phyloP scores from a whole-genome alignment of 495 filamentous ascomycete genomes.

The Pseudomonodictys pantanalensis region DNA sequence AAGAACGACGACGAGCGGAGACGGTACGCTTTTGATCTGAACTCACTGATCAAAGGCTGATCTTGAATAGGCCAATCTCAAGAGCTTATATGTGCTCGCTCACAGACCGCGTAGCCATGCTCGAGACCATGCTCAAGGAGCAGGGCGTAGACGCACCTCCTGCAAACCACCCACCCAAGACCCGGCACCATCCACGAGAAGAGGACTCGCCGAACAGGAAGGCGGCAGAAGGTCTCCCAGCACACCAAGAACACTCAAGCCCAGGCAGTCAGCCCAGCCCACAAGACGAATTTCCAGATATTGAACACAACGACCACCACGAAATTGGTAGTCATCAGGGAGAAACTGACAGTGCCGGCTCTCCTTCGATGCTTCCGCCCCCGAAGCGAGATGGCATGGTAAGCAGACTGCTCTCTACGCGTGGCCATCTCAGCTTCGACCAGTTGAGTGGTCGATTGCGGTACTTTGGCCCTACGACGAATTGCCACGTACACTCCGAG shows the following conservation, averaged over 20 bases:
- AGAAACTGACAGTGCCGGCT: conserved; percentile 26
- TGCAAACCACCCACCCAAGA: conserved; percentile 53
- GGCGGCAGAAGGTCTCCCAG: conserved; percentile 2
- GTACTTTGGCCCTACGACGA: conserved; percentile 52
- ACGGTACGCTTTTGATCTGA: conserved; percentile 37
- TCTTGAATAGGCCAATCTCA: conserved; percentile 48
- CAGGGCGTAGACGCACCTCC: conserved; percentile 49
- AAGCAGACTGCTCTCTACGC: conserved; percentile 44
- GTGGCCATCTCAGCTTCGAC: conserved; percentile 48
- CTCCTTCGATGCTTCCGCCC: conserved; percentile 26
- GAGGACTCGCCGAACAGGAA: conserved; percentile 24
- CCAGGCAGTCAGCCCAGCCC: conserved; percentile 35
- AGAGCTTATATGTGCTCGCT: conserved; percentile 57
- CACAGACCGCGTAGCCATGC: conserved; percentile 49
- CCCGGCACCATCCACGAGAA: conserved; percentile 35
- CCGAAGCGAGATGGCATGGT: conserved; percentile 45
- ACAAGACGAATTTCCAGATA: conserved; percentile 32
- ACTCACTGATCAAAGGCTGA: not conserved
- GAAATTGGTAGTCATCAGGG: conserved; percentile 38
- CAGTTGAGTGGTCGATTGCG: conserved; percentile 44
- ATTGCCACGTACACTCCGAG: conserved; percentile 39
- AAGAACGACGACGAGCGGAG: conserved; percentile 57
- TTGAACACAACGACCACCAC: conserved; percentile 31
- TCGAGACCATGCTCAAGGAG: conserved; percentile 52
- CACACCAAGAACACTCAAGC: conserved; percentile 30